phyloP scores from a whole-genome alignment of 1,139 yeast species.

The Geotrichum reessii region DNA sequence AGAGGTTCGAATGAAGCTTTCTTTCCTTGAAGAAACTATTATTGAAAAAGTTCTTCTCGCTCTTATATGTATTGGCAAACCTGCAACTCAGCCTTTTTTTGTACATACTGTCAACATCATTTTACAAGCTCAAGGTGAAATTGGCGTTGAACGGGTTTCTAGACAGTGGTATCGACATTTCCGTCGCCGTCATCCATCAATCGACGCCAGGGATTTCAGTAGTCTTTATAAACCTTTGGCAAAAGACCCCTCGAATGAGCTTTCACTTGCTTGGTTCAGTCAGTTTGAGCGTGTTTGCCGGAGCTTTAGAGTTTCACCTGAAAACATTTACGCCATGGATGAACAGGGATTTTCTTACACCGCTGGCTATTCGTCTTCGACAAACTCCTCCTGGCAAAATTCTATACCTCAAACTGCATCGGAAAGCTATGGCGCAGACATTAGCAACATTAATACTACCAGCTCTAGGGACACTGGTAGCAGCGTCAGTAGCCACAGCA shows the following conservation, averaged over 20 bases:
- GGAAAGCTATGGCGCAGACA: slow-evolving; percentile 1
- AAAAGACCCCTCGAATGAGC: slow-evolving; percentile 5
- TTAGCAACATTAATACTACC: slow-evolving; percentile 1
- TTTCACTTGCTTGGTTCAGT: slow-evolving; percentile 12
- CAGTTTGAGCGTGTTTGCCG: slow-evolving; percentile 14
- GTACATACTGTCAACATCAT: slow-evolving; percentile 17
- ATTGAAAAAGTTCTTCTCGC: slow-evolving; percentile 18
- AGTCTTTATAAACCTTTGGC: slow-evolving; percentile 15
- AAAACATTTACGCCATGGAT: slow-evolving; percentile 18
- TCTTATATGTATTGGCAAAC: slow-evolving; percentile 14
- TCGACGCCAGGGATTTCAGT: slow-evolving; percentile 17
- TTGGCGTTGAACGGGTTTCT: slow-evolving; percentile 17
- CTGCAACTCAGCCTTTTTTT: slow-evolving; percentile 18
- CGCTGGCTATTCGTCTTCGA: slow-evolving; percentile 3
- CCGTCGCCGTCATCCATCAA: slow-evolving; percentile 19
- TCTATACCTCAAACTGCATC: neutral
- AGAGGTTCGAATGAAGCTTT: slow-evolving; percentile 19
- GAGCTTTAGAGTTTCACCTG: slow-evolving; percentile 8
- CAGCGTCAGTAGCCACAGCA: slow-evolving; percentile 2
- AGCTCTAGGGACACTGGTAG: neutral
- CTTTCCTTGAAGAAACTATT: slow-evolving; percentile 18
- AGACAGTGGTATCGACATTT: slow-evolving; percentile 21
- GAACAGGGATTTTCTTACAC: slow-evolving; percentile 14
- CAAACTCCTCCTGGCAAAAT: slow-evolving; percentile 1
- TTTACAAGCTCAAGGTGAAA: slow-evolving; percentile 19